Percentiles rank a stretch among this genome's conserved stretches.
Evolutionary conservation across 2,329 filamentous ascomycete species (phyloP).

Genomic region (Aaosphaeria pasadenensis): DNA sequence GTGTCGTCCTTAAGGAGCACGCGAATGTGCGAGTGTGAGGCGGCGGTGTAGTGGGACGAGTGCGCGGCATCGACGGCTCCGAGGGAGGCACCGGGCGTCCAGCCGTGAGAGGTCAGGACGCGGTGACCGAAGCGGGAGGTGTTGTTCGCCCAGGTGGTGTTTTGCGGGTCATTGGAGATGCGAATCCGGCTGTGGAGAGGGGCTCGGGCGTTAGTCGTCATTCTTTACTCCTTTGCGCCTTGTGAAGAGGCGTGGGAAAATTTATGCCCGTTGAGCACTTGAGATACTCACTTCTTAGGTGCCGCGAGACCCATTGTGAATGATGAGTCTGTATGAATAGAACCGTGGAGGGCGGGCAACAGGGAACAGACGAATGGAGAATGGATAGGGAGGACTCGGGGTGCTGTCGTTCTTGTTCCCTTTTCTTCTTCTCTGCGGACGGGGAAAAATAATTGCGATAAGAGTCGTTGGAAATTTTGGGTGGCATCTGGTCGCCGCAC

Average conservation of each 20-base stretch:
- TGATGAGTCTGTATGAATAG: constrained; percentile 1
- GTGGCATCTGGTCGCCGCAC: no score
- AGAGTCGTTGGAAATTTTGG: no score
- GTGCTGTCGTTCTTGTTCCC: no score
- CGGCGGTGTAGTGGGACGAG: constrained; percentile 71
- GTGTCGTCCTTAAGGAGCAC: constrained; percentile 87
- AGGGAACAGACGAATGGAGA: no score
- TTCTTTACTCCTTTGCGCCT: no score
- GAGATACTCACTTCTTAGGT: constrained; percentile 59
- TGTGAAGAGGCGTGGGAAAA: no score
- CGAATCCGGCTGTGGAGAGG: constrained; percentile 56
- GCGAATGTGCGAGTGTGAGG: constrained; percentile 81
- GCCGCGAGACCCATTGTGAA: constrained; percentile 65
- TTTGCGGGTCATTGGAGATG: constrained; percentile 89
- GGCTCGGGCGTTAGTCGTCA: no score
- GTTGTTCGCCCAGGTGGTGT: constrained; percentile 86
- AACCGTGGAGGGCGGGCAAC: no score
- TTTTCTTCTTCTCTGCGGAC: no score
- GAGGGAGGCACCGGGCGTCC: constrained; percentile 80
- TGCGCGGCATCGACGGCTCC: constrained; percentile 76
- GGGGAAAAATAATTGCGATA: no score
- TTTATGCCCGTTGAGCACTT: no score
- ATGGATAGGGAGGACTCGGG: no score
- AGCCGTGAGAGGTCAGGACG: constrained; percentile 84
- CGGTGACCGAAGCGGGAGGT: constrained; percentile 82